Evolutionary conservation across 768 basidiomycete genomes (phyloP).

Genomic region (Mycena belliarum): DNA sequence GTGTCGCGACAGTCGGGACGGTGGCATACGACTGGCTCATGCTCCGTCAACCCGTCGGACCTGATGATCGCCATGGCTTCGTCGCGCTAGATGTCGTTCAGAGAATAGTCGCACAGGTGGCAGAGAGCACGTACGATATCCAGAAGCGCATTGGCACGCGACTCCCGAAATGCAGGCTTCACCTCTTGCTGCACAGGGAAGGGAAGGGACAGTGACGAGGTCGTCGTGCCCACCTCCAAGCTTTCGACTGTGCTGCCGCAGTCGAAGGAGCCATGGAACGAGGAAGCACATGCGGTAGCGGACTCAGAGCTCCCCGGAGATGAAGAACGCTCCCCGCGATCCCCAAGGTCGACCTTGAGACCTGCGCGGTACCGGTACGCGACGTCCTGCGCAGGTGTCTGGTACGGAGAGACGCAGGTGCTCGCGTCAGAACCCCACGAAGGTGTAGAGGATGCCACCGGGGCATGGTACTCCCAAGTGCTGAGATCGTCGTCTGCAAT

Average conservation of each 20-base stretch:
- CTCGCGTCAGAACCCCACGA: constrained; percentile 27
- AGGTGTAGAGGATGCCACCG: constrained; percentile 24
- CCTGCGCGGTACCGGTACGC: constrained; percentile 39
- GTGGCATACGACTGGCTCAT: constrained; percentile 14
- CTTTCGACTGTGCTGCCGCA: background rate
- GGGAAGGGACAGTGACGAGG: constrained; percentile 15
- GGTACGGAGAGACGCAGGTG: constrained; percentile 26
- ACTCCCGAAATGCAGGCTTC: constrained; percentile 35
- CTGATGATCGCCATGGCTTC: constrained; percentile 38
- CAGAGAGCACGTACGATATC: constrained; percentile 39
- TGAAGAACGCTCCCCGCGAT: constrained; percentile 5
- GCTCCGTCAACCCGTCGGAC: constrained; percentile 27
- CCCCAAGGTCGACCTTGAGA: constrained; percentile 25
- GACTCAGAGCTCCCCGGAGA: background rate
- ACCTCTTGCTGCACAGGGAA: constrained; percentile 22
- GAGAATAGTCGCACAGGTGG: background rate
- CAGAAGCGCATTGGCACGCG: constrained; percentile 37
- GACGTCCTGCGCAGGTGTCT: constrained; percentile 43
- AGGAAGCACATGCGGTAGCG: background rate
- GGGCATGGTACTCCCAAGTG: constrained; percentile 39
- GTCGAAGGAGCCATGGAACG: constrained; percentile 2
- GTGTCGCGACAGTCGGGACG: constrained; percentile 32
- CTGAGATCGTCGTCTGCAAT: constrained; percentile 33
- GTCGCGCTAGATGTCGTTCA: constrained; percentile 28
- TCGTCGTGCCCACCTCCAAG: constrained; percentile 10